Conservation (phyloP, 2,329 filamentous ascomycete species). For the Ceratocystiopsis sp. region DNA sequence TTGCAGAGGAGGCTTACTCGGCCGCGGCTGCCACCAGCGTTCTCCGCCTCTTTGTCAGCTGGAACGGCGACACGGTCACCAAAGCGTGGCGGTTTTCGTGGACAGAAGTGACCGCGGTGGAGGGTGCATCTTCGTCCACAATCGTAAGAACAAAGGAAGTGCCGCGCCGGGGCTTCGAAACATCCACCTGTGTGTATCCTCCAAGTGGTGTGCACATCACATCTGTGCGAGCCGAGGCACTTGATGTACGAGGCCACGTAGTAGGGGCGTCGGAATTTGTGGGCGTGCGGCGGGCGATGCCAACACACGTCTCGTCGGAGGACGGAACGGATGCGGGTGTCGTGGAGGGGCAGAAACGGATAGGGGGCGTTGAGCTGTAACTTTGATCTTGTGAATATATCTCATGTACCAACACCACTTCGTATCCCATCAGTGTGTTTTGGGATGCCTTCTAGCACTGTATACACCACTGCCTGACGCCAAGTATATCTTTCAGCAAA, state of each 20-base stretch:
- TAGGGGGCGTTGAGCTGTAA: too few species aligned
- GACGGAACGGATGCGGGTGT: too few species aligned
- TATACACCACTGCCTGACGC: too few species aligned
- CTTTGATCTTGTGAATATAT: too few species aligned
- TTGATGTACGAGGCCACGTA: background rate
- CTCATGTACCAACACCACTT: too few species aligned
- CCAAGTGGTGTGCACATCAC: background rate
- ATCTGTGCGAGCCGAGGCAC: slow-evolving; percentile 1
- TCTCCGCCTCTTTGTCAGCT: slow-evolving; percentile 20
- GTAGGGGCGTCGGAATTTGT: background rate
- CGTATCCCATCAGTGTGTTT: too few species aligned
- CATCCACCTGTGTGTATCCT: background rate
- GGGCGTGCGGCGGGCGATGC: background rate
- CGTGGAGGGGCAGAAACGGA: too few species aligned
- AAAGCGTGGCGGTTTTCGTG: slow-evolving; percentile 10
- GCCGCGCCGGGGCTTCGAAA: slow-evolving; percentile 4
- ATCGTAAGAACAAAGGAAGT: background rate
- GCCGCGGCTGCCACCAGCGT: slow-evolving; percentile 10
- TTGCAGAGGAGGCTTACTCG: slow-evolving; percentile 8
- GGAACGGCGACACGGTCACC: slow-evolving; percentile 27
- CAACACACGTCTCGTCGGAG: background rate
- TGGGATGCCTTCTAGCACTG: too few species aligned
- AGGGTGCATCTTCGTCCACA: background rate
- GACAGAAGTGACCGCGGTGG: background rate
- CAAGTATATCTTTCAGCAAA: too few species aligned